Conservation (phyloP, 495 filamentous ascomycete genomes). For the Chaetomium fimeti region DNA sequence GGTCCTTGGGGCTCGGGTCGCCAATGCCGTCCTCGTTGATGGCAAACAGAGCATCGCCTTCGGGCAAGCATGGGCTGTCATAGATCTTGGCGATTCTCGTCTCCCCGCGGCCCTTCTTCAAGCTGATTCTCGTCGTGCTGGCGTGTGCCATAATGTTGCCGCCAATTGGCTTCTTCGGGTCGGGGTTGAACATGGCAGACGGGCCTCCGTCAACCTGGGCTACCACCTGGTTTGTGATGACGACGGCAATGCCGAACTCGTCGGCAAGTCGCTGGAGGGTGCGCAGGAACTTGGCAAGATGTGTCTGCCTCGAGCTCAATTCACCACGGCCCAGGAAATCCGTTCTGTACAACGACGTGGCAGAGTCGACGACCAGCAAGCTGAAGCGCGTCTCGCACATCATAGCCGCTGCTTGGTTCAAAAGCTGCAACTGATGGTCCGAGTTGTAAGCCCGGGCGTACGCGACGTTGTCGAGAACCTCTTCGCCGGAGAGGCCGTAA, state of each 20-base stretch:
- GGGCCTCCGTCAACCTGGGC: slow-evolving; percentile 96
- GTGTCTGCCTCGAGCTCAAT: slow-evolving; percentile 81
- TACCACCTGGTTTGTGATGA: slow-evolving; percentile 98
- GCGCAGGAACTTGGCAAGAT: slow-evolving; percentile 96
- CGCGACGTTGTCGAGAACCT: slow-evolving; percentile 96
- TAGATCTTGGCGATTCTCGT: slow-evolving; percentile 98
- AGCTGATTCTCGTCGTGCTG: slow-evolving; percentile 81
- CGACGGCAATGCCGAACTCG: slow-evolving; percentile 96
- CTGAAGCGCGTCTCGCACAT: slow-evolving; percentile 99
- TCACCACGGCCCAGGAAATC: slow-evolving; percentile 95
- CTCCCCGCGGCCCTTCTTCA: slow-evolving; percentile 94
- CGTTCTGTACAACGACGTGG: slow-evolving; percentile 90
- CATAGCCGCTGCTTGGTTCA: slow-evolving; percentile 94
- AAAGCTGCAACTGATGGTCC: slow-evolving; percentile 90
- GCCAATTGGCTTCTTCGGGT: slow-evolving; percentile 98
- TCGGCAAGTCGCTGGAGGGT: slow-evolving; percentile 91
- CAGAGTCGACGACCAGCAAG: slow-evolving; percentile 89
- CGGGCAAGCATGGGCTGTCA: slow-evolving; percentile 93
- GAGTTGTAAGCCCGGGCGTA: slow-evolving; percentile 98
- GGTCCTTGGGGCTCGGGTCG: slow-evolving; percentile 91
- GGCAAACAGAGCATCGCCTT: slow-evolving; percentile 94
- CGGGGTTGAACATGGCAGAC: slow-evolving; percentile 96
- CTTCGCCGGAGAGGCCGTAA: slow-evolving; percentile 91
- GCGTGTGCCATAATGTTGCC: slow-evolving; percentile 99
- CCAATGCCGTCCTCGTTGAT: slow-evolving; percentile 97